phyloP scores from a whole-genome alignment of 768 basidiomycete species.

The Termitomyces sp. region DNA sequence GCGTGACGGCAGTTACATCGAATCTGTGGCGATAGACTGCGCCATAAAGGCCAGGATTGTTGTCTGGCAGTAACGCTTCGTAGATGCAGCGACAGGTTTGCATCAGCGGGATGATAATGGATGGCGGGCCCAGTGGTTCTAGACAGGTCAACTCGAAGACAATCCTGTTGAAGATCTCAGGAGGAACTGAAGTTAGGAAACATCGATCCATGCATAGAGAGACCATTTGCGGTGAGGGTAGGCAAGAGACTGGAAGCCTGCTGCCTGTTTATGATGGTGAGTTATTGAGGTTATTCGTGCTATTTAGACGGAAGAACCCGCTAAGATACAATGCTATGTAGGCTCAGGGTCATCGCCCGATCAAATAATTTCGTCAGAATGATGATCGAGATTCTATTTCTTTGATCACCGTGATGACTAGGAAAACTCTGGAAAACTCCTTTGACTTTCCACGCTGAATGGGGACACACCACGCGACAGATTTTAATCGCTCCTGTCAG shows the following conservation, averaged over 20 bases:
- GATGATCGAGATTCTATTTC: background rate
- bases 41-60: constrained; percentile 43
- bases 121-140: constrained; percentile 45
- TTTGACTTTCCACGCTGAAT: background rate
- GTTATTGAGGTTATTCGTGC: background rate
- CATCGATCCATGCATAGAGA: background rate
- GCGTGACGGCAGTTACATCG: constrained; percentile 48
- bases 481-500: background rate
- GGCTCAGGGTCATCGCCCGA: constrained; percentile 2
- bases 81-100: constrained; percentile 41
- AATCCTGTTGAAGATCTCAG: constrained; percentile 35
- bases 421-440: no score
- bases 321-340: background rate
- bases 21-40: constrained; percentile 56
- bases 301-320: constrained; percentile 6
- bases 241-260: background rate
- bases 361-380: background rate
- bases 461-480: background rate
- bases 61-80: constrained; percentile 28
- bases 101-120: constrained; percentile 47
- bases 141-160: constrained; percentile 44
- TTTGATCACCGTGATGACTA: constrained; percentile 1
- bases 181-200: constrained; percentile 6
- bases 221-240: background rate
- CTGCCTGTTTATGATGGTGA: background rate